phyloP scores from a whole-genome alignment of 2,329 filamentous ascomycete species.

The Arthrobotrys sinensis region DNA sequence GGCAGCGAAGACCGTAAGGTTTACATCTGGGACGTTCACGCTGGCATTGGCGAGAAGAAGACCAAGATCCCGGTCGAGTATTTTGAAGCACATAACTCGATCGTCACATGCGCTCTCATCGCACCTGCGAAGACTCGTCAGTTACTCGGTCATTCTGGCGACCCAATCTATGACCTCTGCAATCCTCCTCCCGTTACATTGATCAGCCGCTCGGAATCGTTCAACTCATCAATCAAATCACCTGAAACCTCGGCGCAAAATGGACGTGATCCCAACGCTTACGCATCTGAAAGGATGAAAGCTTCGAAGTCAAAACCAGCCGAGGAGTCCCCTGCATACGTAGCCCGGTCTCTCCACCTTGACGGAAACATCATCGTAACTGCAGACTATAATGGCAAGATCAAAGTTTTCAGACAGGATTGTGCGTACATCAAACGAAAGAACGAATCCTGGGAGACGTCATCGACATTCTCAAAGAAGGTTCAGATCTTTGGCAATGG shows the following conservation, averaged over 20 bases:
- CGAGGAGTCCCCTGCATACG: constrained; percentile 82
- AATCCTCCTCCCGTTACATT: constrained; percentile 92
- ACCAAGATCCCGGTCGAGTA: constrained; percentile 86
- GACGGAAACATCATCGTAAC: constrained; percentile 93
- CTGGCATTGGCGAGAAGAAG: constrained; percentile 76
- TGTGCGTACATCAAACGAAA: constrained; percentile 86
- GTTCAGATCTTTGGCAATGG: constrained; percentile 72
- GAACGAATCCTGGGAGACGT: constrained; percentile 82
- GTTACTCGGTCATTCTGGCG: constrained; percentile 83
- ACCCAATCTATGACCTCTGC: constrained; percentile 96
- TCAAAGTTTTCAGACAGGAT: constrained; percentile 96
- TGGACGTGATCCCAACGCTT: constrained; percentile 42
- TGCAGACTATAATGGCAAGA: constrained; percentile 86
- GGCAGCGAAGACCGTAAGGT: constrained; percentile 92
- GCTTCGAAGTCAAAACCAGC: constrained; percentile 68
- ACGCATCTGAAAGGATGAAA: constrained; percentile 64
- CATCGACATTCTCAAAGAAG: constrained; percentile 81
- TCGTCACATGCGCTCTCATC: constrained; percentile 90
- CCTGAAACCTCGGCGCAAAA: constrained; percentile 31
- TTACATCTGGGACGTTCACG: constrained; percentile 86
- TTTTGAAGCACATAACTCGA: constrained; percentile 89
- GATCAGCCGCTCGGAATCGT: constrained; percentile 79
- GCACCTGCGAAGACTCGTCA: constrained; percentile 84
- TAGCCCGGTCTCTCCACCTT: constrained; percentile 81
- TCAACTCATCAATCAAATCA: constrained; percentile 69